These are phyloP conservation scores for Aspergillus sclerotiicarbonarius DNA, from an alignment of 495 filamentous ascomycete species.

Conservation along the genomic window DNA sequence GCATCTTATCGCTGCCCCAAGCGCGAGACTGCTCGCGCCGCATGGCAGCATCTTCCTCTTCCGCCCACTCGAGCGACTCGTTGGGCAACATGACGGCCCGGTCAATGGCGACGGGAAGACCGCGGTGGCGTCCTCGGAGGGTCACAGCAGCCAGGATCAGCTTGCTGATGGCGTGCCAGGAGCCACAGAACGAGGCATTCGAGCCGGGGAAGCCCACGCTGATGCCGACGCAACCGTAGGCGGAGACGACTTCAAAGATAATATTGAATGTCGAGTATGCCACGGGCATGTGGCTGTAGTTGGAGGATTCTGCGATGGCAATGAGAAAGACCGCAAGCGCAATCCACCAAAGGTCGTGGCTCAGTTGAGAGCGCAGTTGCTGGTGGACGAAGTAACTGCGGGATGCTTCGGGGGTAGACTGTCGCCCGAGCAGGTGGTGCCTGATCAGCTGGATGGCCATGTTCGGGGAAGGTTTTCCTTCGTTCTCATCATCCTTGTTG, in stretches of 20 bases:
- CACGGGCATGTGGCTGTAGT: constrained; percentile 65
- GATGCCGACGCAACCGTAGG: constrained; percentile 84
- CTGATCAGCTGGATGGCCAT: constrained; percentile 26
- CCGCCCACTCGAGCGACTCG: constrained; percentile 52
- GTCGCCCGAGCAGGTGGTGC: constrained; percentile 27
- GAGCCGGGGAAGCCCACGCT: constrained; percentile 65
- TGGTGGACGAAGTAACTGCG: constrained; percentile 57
- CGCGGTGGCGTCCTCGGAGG: constrained; percentile 74
- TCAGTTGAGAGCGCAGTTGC: constrained; percentile 74
- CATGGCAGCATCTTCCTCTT: constrained; percentile 60
- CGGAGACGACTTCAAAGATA: constrained; percentile 79
- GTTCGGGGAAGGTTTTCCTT: constrained; percentile 14
- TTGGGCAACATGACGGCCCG: constrained; percentile 71
- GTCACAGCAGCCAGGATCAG: constrained; percentile 75
- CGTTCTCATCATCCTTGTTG: constrained; percentile 21
- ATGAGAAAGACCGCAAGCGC: constrained; percentile 71
- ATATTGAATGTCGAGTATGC: constrained; percentile 80
- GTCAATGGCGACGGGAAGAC: constrained; percentile 79
- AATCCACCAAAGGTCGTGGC: constrained; percentile 87
- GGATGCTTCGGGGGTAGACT: constrained; percentile 31
- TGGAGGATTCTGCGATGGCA: constrained; percentile 65
- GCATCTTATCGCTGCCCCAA: constrained; percentile 27
- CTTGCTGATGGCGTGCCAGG: constrained; percentile 70
- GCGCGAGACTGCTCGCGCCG: constrained; percentile 27
- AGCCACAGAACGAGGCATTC: constrained; percentile 70